Percentiles rank a stretch among this genome's conserved stretches.
phyloP scores from a whole-genome alignment of 257 asterid species.

The Ilex asprella region DNA sequence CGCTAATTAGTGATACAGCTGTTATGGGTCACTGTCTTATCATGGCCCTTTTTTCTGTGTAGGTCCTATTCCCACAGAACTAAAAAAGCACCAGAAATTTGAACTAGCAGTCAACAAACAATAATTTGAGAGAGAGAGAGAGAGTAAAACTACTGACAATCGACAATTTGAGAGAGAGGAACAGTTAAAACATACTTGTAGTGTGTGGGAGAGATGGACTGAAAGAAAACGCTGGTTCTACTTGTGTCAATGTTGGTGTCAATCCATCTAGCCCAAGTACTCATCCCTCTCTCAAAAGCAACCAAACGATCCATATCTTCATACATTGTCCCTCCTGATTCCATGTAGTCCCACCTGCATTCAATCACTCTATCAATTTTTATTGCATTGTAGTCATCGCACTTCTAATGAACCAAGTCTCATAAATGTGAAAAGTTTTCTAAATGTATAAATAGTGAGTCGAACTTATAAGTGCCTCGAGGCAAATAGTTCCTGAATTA shows the following conservation, averaged over 20 bases:
- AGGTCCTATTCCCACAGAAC: too few relatives aligned
- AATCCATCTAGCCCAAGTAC: slow-evolving; percentile 91
- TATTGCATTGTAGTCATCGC: too few relatives aligned
- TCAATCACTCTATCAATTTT: too few relatives aligned
- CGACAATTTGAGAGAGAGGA: too few relatives aligned
- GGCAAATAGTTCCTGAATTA: too few relatives aligned
- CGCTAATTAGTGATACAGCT: slow-evolving; percentile 15
- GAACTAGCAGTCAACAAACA: not conserved
- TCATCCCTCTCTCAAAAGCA: slow-evolving; percentile 68
- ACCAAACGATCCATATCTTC: slow-evolving; percentile 70
- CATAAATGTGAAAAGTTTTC: too few relatives aligned
- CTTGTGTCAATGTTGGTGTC: slow-evolving; percentile 56
- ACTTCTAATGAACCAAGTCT: too few relatives aligned
- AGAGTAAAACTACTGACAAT: too few relatives aligned
- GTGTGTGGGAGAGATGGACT: slow-evolving; percentile 90
- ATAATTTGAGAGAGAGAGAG: not conserved
- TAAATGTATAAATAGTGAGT: too few relatives aligned
- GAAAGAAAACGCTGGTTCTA: slow-evolving; percentile 65
- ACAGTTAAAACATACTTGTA: slow-evolving; percentile 46
- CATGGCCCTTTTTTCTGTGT: too few relatives aligned
- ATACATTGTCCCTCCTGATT: slow-evolving; percentile 52
- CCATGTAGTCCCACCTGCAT: slow-evolving; percentile 94
- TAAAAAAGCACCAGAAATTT: not conserved
- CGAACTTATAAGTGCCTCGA: too few relatives aligned
- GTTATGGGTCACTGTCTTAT: not conserved